phyloP scores from a whole-genome alignment of 208 protist genomes.

The Trypanosoma lewisi region DNA sequence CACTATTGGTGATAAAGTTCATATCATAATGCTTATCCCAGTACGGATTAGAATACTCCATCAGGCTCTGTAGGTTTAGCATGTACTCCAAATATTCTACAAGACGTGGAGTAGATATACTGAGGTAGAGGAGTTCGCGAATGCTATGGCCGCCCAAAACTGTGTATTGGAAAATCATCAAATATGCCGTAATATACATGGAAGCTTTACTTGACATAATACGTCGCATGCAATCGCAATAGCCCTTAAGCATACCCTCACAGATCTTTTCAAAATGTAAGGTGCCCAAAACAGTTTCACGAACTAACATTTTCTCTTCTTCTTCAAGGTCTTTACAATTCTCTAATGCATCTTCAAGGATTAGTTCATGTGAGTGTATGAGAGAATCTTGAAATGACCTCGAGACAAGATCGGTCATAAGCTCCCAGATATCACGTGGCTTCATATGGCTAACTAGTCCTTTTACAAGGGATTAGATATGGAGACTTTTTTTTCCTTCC shows the following conservation, averaged over 20 bases:
- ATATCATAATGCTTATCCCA: constrained; percentile 59
- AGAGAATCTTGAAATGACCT: constrained; percentile 10
- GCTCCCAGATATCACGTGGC: constrained; percentile 46
- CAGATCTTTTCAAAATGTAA: constrained; percentile 56
- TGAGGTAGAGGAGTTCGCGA: constrained; percentile 49
- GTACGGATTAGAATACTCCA: constrained; percentile 34
- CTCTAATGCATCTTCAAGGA: constrained; percentile 36
- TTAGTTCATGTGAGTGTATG: constrained; percentile 35
- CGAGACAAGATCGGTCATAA: constrained; percentile 38
- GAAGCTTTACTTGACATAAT: constrained; percentile 40
- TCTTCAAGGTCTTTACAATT: constrained; percentile 14
- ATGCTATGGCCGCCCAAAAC: constrained; percentile 40
- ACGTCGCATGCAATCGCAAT: constrained; percentile 61
- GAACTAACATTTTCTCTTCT: constrained; percentile 39
- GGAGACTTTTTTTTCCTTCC: background rate
- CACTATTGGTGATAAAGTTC: constrained; percentile 39
- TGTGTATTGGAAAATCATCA: constrained; percentile 67
- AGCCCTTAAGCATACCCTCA: constrained; percentile 72
- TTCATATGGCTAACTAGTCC: constrained; percentile 46
- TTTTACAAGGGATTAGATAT: background rate
- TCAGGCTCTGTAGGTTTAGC: constrained; percentile 29
- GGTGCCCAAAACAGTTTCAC: constrained; percentile 48
- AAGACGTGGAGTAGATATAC: constrained; percentile 43
- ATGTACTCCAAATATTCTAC: constrained; percentile 70
- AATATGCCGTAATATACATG: constrained; percentile 76